Evolutionary conservation across 2,329 filamentous ascomycete species (phyloP).

Genomic region (Fusarium sublunatum): DNA sequence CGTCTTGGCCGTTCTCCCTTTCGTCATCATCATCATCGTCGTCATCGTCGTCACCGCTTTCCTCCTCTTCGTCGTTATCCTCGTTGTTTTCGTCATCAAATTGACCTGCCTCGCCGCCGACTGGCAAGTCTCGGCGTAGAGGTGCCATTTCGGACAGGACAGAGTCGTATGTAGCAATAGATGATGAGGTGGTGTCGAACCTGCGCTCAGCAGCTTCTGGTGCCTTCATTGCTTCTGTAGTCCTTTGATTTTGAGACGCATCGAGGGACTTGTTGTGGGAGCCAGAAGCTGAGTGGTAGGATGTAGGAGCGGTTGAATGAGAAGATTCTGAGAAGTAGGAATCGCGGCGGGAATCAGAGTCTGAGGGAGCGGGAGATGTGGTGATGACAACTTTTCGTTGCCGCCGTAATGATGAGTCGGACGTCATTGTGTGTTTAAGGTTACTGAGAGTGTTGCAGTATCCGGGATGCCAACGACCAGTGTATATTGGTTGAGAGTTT

Average conservation of each 20-base stretch:
- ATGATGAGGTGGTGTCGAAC: conserved; percentile 55
- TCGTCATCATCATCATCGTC: conserved; percentile 53
- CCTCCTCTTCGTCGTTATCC: conserved; percentile 30
- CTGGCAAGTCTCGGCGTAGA: conserved; percentile 39
- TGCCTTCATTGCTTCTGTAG: conserved; percentile 18
- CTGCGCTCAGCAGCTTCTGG: conserved; percentile 26
- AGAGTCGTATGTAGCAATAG: conserved; percentile 84
- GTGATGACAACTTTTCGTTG: conserved; percentile 44
- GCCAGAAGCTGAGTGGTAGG: conserved; percentile 42
- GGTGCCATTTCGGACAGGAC: conserved; percentile 59
- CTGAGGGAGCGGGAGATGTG: conserved; percentile 42
- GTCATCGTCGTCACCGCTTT: conserved; percentile 38
- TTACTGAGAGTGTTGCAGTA: conserved; percentile 6
- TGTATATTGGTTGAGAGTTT: conserved; percentile 12
- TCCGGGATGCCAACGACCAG: conserved; percentile 11
- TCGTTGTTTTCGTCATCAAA: conserved; percentile 39
- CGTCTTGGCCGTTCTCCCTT: conserved; percentile 43
- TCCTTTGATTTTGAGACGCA: conserved; percentile 21
- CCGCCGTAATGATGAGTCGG: conserved; percentile 39
- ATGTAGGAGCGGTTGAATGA: conserved; percentile 47
- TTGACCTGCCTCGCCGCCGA: conserved; percentile 41
- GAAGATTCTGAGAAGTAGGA: conserved; percentile 46
- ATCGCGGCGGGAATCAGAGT: conserved; percentile 44
- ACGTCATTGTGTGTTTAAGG: conserved; percentile 27
- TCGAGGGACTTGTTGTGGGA: conserved; percentile 40